Percentiles rank a stretch among this genome's conserved stretches.
Evolutionary conservation across 352 stramenopile genomes (phyloP).

Genomic region (Globisporangium carolinianum): DNA sequence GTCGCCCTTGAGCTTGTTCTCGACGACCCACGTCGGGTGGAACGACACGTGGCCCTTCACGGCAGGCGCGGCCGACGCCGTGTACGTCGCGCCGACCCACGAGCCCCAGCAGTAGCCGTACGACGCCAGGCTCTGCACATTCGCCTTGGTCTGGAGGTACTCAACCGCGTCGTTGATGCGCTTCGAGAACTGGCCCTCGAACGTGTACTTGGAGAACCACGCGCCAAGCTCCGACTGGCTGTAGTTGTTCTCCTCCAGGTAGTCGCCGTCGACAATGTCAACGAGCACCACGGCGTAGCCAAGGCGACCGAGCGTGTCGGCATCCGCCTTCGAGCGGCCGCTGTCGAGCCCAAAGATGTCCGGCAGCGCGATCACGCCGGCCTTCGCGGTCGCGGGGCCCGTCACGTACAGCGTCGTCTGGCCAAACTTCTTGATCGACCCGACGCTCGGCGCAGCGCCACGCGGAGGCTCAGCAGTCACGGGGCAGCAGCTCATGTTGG

Average conservation of each 20-base stretch:
- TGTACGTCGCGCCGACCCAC: slow-evolving; percentile 60
- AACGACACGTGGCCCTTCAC: slow-evolving; percentile 73
- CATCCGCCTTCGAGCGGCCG: slow-evolving; percentile 72
- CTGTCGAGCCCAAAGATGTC: slow-evolving; percentile 80
- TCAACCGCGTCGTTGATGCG: slow-evolving; percentile 68
- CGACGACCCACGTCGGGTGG: slow-evolving; percentile 70
- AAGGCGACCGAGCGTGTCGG: slow-evolving; percentile 62
- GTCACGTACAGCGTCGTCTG: slow-evolving; percentile 69
- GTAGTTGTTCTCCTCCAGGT: slow-evolving; percentile 27
- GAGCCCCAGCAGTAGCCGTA: slow-evolving; percentile 84
- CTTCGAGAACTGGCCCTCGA: slow-evolving; percentile 31
- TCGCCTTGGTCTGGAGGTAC: slow-evolving; percentile 60
- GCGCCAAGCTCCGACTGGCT: slow-evolving; percentile 25
- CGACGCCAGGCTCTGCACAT: slow-evolving; percentile 51
- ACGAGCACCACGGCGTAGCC: slow-evolving; percentile 73
- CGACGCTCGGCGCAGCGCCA: slow-evolving; percentile 31
- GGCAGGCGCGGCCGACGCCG: slow-evolving; percentile 29
- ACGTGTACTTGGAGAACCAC: slow-evolving; percentile 71
- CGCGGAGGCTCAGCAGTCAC: slow-evolving; percentile 53
- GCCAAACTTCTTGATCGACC: slow-evolving; percentile 61
- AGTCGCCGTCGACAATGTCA: slow-evolving; percentile 60
- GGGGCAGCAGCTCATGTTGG: slow-evolving; percentile 67
- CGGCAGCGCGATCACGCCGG: slow-evolving; percentile 59
- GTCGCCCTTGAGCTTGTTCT: slow-evolving; percentile 73
- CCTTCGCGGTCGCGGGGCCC: slow-evolving; percentile 51